Percentiles rank a stretch among this genome's conserved stretches.
Evolutionary conservation across 1,284 basidiomycete species (phyloP).

Genomic region (Taiwanofungus camphoratus): DNA sequence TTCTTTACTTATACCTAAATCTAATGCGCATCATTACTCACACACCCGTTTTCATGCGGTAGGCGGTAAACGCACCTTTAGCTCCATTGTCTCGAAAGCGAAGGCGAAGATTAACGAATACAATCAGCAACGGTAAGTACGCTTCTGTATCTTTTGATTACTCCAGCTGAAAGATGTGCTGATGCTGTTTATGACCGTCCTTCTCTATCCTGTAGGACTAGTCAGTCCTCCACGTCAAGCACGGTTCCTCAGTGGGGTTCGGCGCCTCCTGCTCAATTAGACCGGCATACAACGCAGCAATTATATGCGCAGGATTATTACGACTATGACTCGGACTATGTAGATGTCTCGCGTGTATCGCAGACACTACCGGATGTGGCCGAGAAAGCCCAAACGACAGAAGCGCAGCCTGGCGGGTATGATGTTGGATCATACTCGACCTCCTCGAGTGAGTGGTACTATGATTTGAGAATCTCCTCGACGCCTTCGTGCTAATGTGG

Average conservation of each 20-base stretch:
- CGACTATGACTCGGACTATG: slow-evolving; percentile 1
- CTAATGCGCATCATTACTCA: neutral
- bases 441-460: neutral
- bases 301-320: slow-evolving; percentile 20
- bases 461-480: no score
- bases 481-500: neutral
- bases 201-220: slow-evolving; percentile 8
- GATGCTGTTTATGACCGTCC: no score
- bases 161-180: no score
- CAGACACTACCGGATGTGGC: slow-evolving; percentile 9
- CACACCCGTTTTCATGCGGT: neutral
- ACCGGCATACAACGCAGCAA: slow-evolving; percentile 21
- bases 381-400: slow-evolving; percentile 5
- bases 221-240: slow-evolving; percentile 10
- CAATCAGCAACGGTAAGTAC: slow-evolving; percentile 39
- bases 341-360: slow-evolving; percentile 2
- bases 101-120: slow-evolving; percentile 77
- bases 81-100: slow-evolving; percentile 62
- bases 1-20: no score
- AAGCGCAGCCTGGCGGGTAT: slow-evolving; percentile 20
- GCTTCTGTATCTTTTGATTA: slow-evolving; percentile 1
- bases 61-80: slow-evolving; percentile 77
- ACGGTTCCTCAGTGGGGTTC: slow-evolving; percentile 16
- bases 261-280: slow-evolving; percentile 13
- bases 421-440: slow-evolving; percentile 7